Evolutionary conservation across 345 rosid genomes (phyloP).

Genomic region (Euphorbia pulcherrima): DNA sequence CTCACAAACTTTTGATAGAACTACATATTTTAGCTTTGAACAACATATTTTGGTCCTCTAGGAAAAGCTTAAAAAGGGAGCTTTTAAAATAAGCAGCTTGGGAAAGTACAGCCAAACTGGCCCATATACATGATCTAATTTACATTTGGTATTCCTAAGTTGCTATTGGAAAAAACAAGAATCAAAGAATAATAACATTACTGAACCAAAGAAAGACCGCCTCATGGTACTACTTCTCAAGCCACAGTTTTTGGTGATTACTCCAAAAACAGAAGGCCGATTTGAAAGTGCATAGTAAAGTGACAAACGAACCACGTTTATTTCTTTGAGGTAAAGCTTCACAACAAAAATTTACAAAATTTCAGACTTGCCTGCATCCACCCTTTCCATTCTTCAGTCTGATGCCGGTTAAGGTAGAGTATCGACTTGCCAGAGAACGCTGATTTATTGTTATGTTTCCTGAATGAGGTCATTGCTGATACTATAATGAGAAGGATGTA

Average conservation of each 20-base stretch:
- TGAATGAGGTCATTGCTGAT: constrained; percentile 81
- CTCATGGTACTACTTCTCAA: background rate
- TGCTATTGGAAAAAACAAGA: background rate
- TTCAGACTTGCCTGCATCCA: constrained; percentile 93
- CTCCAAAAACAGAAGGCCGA: background rate
- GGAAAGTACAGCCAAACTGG: too few species aligned
- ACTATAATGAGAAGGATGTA: constrained; percentile 81
- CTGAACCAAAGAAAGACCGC: background rate
- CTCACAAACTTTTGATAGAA: too few species aligned
- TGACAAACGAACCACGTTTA: background rate
- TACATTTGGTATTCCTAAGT: background rate
- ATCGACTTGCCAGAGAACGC: constrained; percentile 70
- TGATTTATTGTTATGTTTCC: constrained; percentile 74
- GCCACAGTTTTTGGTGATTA: background rate
- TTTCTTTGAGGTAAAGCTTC: background rate
- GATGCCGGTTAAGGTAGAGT: constrained; percentile 83
- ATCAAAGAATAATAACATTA: background rate
- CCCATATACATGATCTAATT: background rate
- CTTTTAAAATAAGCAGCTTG: too few species aligned
- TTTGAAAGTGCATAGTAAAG: background rate
- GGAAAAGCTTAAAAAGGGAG: too few species aligned
- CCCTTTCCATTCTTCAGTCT: constrained; percentile 99
- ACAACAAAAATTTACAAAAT: background rate
- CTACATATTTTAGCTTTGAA: too few species aligned
- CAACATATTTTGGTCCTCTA: too few species aligned